Conservation (phyloP, 768 basidiomycete genomes). For the Boletales sp. region DNA sequence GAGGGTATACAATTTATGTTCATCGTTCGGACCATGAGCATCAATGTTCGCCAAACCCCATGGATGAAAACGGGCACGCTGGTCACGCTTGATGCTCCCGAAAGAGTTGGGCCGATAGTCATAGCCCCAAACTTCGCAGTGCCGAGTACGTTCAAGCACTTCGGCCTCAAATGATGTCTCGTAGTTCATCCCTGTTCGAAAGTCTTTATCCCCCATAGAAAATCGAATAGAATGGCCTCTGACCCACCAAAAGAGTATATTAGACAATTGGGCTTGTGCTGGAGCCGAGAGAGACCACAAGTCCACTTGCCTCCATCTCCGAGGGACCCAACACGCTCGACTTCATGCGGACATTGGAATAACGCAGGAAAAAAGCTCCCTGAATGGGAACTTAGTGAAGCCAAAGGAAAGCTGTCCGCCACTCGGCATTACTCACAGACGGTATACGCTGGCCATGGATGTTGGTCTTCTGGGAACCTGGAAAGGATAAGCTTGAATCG, state of each 20-base stretch:
- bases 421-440: constrained; percentile 40
- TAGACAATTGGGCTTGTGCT: constrained; percentile 51
- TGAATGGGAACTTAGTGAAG: constrained; percentile 11
- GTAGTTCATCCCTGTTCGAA: constrained; percentile 44
- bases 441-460: constrained; percentile 57
- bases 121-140: constrained; percentile 60
- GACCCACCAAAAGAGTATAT: constrained; percentile 58
- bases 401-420: not conserved
- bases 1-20: constrained; percentile 43
- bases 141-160: constrained; percentile 42
- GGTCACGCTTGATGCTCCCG: constrained; percentile 30
- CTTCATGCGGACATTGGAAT: constrained; percentile 42
- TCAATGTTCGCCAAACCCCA: constrained; percentile 40
- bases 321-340: constrained; percentile 43
- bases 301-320: constrained; percentile 73
- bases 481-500: constrained; percentile 2
- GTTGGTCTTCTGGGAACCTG: constrained; percentile 50
- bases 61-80: constrained; percentile 41
- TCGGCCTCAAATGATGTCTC: constrained; percentile 65
- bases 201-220: not conserved
- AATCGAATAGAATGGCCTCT: not conserved
- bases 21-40: constrained; percentile 29
- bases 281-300: constrained; percentile 56
- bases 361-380: constrained; percentile 47
- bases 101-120: constrained; percentile 42